Evolutionary conservation across 176 grass and related monocot genomes (phyloP), one percentile per base, ranked within the genome.

Genomic region (Ananas comosus): DNA sequence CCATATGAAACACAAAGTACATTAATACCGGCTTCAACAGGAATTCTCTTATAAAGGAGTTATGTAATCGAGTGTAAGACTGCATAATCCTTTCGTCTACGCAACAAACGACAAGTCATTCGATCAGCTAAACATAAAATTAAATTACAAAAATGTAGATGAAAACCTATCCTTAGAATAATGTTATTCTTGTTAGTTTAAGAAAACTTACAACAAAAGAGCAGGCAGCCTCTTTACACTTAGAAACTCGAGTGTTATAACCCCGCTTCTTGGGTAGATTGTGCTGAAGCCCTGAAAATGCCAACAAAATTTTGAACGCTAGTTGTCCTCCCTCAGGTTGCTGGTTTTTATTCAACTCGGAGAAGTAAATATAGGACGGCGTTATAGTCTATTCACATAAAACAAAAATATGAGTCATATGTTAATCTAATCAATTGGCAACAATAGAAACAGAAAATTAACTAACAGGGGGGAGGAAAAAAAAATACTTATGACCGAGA

Each of bases 221-320:
- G 59, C 57, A 81, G 29, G 89, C 89, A 88, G 84, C 94, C 64
- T 92, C 82, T 85, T 87, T 85, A 80, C 89, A 97, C 67, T 97
- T 89, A 69, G 82, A 91, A 72, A 97, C 86, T 29, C 84, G 82
- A 0, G 67, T 88, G 63, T 97, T 93, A 53, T 97, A 97, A 47
- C 94, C 94, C 64, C 77, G 63, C 48, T 90, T 90, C 79, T 92
- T 97, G 9, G 84, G 87, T 64, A 97, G 82, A 76, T 89, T 87
- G 72, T 97, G 82, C 77, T 91, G 85, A 68, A 92, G 71, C 56
- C 89, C 94, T 67, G 94, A 97, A 88, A 97, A 93, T 71, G 89
- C 89, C 63, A 97, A 79, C 42, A 97, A 74, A 88, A 97, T 90
- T 85, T 93, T 97, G 89, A 88, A 97, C 74, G 84, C 58, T 63